phyloP scores from a whole-genome alignment of 495 filamentous ascomycete genomes.

The Cladorrhinum samala region DNA sequence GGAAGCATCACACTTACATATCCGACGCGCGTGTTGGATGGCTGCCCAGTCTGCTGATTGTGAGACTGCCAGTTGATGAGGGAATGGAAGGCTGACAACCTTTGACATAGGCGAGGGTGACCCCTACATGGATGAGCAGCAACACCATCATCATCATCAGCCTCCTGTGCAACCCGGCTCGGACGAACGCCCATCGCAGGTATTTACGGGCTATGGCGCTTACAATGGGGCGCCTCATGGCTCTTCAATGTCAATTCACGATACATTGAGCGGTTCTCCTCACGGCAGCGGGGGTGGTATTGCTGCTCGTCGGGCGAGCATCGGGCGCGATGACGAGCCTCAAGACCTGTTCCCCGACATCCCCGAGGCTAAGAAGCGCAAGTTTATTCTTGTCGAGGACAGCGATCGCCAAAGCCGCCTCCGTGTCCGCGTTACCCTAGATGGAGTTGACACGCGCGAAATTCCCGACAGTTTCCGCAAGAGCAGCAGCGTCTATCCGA shows the following conservation, averaged over 20 bases:
- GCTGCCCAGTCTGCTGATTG: neutral
- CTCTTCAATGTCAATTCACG: constrained; percentile 66
- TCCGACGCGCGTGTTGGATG: constrained; percentile 17
- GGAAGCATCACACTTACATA: constrained; percentile 26
- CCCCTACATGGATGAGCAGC: constrained; percentile 48
- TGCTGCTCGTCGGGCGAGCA: constrained; percentile 16
- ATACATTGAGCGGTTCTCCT: constrained; percentile 51
- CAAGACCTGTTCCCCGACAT: constrained; percentile 75
- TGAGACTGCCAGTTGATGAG: neutral
- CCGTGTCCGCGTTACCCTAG: constrained; percentile 80
- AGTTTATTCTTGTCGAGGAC: constrained; percentile 95
- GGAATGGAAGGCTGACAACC: constrained; percentile 18
- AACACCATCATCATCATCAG: constrained; percentile 55
- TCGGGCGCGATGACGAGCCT: constrained; percentile 34
- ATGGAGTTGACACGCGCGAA: constrained; percentile 83
- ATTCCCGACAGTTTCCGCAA: constrained; percentile 92
- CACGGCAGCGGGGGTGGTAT: constrained; percentile 31
- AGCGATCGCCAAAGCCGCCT: constrained; percentile 68
- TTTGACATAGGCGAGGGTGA: constrained; percentile 44
- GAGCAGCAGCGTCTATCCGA: constrained; percentile 79
- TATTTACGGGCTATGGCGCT: constrained; percentile 62
- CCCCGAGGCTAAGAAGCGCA: constrained; percentile 81
- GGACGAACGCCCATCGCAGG: constrained; percentile 68
- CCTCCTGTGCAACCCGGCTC: constrained; percentile 37
- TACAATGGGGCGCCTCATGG: constrained; percentile 54